Base-by-base conservation (phyloP, 2,329 filamentous ascomycete genomes). In the Scedosporium minutisporum region DNA sequence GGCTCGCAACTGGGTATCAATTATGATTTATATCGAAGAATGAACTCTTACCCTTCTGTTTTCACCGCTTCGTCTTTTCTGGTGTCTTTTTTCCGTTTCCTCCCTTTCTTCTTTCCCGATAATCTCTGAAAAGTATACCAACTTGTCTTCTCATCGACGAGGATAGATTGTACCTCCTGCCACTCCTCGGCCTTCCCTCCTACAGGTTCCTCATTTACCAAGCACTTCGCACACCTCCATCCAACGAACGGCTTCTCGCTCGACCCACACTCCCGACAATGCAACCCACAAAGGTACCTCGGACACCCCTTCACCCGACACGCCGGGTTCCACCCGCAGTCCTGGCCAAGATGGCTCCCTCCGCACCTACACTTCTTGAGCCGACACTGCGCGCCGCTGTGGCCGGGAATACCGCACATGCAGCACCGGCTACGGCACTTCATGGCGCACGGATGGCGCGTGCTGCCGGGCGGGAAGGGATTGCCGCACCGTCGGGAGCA, bases 351-450 rank as follows among this genome's bases (percentile, higher is more conserved):
- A 63, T 77, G 75, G 9, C 66, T 64, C 10, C 63, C 66, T 16
- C 75, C 74, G 66, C 75, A 77, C 3, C 71, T 69, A 61, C 75
- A 77, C 18, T 63, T 66, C 62, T 69, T 69, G 38, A 72, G 60
- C 23, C 70, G 67, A 63, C 75, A 77, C 29, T 75, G 69, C 14
- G 63, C 67, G n/a, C 74, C 75, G 27, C 69, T 69, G 63, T 78
- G 75, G 2, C 73, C 73, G 21, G 64, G 66, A 3, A 72, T 62
- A n/a, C 75, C 75, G 63, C 76, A 77, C 75, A 77, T 77, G 64
- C 75, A 77, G 65, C 75, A 77, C 18, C 76, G 70, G 16, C 66
- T 58, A 18, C 65, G 64, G 66, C 75, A 78, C 3, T 68, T 67
- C 70, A 78, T 76, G 53, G 75, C 75, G 53, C 71, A 74, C 29